Evolutionary conservation across 768 basidiomycete genomes (phyloP).

Genomic region (Lentinula lateritia): DNA sequence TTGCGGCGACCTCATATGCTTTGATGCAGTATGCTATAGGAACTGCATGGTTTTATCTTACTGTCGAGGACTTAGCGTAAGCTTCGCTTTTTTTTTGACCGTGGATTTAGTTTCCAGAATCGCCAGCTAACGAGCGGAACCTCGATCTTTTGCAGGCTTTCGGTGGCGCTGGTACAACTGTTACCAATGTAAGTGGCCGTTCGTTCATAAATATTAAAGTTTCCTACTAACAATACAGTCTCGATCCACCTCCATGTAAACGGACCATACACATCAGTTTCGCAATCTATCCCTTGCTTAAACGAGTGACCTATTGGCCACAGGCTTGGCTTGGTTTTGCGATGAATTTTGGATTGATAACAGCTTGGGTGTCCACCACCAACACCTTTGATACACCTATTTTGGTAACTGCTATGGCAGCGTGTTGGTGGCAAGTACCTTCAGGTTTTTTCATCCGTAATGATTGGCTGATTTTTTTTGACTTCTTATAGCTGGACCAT

Average conservation of each 20-base stretch:
- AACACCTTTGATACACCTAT: slow-evolving; percentile 24
- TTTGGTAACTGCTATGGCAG: slow-evolving; percentile 28
- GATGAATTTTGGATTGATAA: slow-evolving; percentile 50
- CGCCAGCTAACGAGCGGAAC: not conserved
- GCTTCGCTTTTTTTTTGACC: slow-evolving; percentile 9
- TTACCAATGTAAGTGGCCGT: slow-evolving; percentile 33
- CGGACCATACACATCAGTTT: slow-evolving; percentile 19
- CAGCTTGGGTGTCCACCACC: slow-evolving; percentile 40
- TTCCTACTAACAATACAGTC: not conserved
- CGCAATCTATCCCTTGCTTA: slow-evolving; percentile 47
- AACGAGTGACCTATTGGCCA: slow-evolving; percentile 54
- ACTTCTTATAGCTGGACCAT: slow-evolving; percentile 36
- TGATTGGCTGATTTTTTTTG: slow-evolving; percentile 1
- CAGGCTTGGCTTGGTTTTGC: slow-evolving; percentile 58
- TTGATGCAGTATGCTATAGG: slow-evolving; percentile 35
- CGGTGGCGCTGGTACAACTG: slow-evolving; percentile 38
- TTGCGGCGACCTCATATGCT: slow-evolving; percentile 34
- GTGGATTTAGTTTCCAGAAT: not conserved
- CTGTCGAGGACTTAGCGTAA: slow-evolving; percentile 28
- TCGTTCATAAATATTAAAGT: not conserved
- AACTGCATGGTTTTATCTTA: slow-evolving; percentile 30
- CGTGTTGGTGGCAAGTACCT: slow-evolving; percentile 41
- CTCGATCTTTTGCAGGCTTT: slow-evolving; percentile 22
- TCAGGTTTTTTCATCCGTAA: not conserved
- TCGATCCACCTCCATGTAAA: not conserved